Evolutionary conservation across 441 rosid genomes (phyloP).

Genomic region (Syzygium syzygioides): DNA sequence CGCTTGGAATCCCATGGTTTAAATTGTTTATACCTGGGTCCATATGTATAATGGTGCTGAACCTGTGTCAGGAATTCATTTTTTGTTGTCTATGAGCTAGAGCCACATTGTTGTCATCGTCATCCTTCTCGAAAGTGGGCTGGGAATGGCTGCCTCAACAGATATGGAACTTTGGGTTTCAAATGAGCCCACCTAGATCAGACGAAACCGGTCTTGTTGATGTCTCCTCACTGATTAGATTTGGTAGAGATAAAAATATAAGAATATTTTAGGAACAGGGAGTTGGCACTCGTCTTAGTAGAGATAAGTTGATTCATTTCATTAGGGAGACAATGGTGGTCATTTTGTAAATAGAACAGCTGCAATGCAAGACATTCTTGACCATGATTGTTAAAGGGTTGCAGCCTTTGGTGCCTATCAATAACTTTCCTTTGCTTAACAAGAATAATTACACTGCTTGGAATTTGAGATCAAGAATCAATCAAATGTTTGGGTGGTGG

Average conservation of each 20-base stretch:
- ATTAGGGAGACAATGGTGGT: neutral
- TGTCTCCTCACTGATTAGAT: neutral
- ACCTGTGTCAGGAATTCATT: neutral
- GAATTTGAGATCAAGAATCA: neutral
- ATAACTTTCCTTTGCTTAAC: neutral
- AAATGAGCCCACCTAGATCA: neutral
- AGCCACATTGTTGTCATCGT: neutral
- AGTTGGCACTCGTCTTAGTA: neutral
- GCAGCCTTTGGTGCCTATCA: neutral
- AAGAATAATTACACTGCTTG: neutral
- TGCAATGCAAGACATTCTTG: neutral
- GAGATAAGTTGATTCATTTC: neutral
- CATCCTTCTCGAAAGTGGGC: neutral
- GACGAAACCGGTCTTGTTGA: neutral
- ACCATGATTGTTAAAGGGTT: neutral
- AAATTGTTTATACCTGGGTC: neutral
- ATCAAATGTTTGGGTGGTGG: neutral
- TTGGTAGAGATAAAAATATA: neutral
- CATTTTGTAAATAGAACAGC: neutral
- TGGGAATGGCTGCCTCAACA: neutral
- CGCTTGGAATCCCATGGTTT: neutral
- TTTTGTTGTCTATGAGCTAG: neutral
- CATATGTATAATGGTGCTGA: neutral
- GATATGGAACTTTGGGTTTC: neutral
- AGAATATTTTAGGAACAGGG: neutral